Base-by-base conservation (phyloP, 2,329 filamentous ascomycete species). In the Emergomyces africanus region DNA sequence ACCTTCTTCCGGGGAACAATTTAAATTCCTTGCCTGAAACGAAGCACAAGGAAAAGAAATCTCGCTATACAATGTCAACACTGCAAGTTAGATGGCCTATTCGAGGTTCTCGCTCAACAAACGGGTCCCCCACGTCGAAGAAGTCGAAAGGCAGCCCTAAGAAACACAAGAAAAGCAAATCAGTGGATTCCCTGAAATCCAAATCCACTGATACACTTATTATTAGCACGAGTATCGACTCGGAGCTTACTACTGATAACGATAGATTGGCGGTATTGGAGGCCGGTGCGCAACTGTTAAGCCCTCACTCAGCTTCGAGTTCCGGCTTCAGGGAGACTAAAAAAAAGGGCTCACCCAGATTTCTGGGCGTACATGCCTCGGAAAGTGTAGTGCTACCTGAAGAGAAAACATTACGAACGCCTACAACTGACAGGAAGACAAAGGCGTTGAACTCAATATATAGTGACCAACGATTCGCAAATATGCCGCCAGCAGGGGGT, bases 31-130 rank as follows among this genome's bases (percentile, higher is more conserved):
- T 44, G 2, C 33, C 20, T 5, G 54, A 55, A 39, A 39, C 10
- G n/a, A 44, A 55, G 39, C n/a, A 18, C 25, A 55, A 55, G 39
- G 54, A 55, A 15, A 44, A 39, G 28, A 55, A 55, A 23, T 12
- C 39, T 42, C 54, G 54, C 14, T 55, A 42, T 33, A 10, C 23
- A 55, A 28, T 55, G 25, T 15, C 25, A 14, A 14, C 37, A 12
- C 25, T 55, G 18, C 54, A 55, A 44, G 39, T 55, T 6, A 30
- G 25, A 55, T 55, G 54, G 54, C 54, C 54, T 20, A 46, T 55
- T 25, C 54, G 54, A 12, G 8, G 12, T 6, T 44, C 37, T 35
- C 39, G 54, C 9, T 44, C 54, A n/a, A 46, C 28, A 23, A 25
- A 55, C 18, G 25, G 37, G 23, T 55, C 39, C n/a, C 54, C 54